Base-by-base conservation (phyloP, 2,329 filamentous ascomycete species). In the Blastomyces parvus region DNA sequence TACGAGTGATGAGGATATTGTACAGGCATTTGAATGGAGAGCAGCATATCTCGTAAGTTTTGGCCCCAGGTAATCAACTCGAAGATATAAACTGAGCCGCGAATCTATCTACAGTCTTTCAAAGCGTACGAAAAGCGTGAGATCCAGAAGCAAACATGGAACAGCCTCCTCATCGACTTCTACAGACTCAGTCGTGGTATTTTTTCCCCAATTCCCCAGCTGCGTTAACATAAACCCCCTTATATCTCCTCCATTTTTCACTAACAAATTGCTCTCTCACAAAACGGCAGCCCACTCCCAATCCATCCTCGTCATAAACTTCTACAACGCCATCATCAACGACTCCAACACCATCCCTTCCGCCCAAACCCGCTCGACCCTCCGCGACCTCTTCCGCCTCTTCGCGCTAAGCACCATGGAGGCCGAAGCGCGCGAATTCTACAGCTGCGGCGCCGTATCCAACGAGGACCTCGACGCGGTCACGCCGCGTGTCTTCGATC, bases 351-450 rank as follows among this genome's bases (percentile, higher is more conserved):
- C 67, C 48, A 44, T 65, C 66, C 22, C 63, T 63, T 14, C 70
- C 74, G 44, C 9, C 25, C 60, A 0, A 68, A 52, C 73, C 66
- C 62, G 66, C 62, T 5, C 61, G 1, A 74, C 78, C 9, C 70
- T 82, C 19, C 67, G 67, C n/a, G 72, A 70, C 1, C 76, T 80
- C 65, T 82, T 81, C 72, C 75, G 73, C 14, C 76, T 82, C 25
- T 81, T 79, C 66, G 73, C 79, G 0, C 72, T 81, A 42, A 76
- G 75, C 69, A 81, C 78, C 1, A 76, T 81, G 64, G 78, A 80
- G 59, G 69, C 69, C 33, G 75, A 74, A 30, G 72, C 78, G 1
- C 74, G 77, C 0, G 76, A 79, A 66, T 83, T 83, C 66, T 71
- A 75, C 17, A 76, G 78, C 63, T 76, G 77, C 11, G 72, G 72